Conservation (phyloP, 2,329 filamentous ascomycete genomes). For the Lasiodiplodia theobromae region DNA sequence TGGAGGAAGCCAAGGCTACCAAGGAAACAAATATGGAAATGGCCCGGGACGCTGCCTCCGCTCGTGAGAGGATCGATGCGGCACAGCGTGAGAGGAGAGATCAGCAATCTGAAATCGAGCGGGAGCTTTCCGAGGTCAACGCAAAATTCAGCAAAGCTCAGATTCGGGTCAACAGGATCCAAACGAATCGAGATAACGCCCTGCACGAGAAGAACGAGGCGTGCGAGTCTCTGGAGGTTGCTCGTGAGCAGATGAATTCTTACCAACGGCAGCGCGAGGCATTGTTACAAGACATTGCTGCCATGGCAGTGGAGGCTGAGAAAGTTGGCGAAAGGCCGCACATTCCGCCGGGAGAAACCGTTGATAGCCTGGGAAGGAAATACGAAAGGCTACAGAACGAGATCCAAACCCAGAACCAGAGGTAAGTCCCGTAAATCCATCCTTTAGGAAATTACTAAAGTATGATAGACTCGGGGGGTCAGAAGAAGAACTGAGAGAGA, state of each 20-base stretch:
- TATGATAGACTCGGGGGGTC: constrained; percentile 42
- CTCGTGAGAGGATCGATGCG: constrained; percentile 53
- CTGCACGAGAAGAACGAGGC: constrained; percentile 53
- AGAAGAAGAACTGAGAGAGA: constrained; percentile 38
- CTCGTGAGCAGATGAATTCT: constrained; percentile 40
- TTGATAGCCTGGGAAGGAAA: constrained; percentile 41
- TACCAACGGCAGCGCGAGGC: constrained; percentile 39
- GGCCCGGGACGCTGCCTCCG: constrained; percentile 57
- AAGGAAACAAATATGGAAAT: constrained; percentile 44
- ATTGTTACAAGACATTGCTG: constrained; percentile 39
- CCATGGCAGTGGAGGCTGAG: constrained; percentile 35
- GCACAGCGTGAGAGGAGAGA: constrained; percentile 40
- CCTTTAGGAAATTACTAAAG: neutral
- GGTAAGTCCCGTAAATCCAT: constrained; percentile 31
- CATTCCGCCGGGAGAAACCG: constrained; percentile 42
- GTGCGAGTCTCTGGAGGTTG: constrained; percentile 43
- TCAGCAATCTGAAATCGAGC: constrained; percentile 40
- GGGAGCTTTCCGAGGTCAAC: constrained; percentile 34
- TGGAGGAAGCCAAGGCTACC: constrained; percentile 64
- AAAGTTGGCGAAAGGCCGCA: constrained; percentile 39
- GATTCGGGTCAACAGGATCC: constrained; percentile 39
- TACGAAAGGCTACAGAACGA: constrained; percentile 41
- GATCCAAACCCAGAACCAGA: constrained; percentile 38
- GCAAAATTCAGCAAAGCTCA: constrained; percentile 41
- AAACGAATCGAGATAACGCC: constrained; percentile 43